Evolutionary conservation across 2,329 filamentous ascomycete genomes (phyloP), one percentile per base, ranked within the genome.

Genomic region (Botrytis galanthina): DNA sequence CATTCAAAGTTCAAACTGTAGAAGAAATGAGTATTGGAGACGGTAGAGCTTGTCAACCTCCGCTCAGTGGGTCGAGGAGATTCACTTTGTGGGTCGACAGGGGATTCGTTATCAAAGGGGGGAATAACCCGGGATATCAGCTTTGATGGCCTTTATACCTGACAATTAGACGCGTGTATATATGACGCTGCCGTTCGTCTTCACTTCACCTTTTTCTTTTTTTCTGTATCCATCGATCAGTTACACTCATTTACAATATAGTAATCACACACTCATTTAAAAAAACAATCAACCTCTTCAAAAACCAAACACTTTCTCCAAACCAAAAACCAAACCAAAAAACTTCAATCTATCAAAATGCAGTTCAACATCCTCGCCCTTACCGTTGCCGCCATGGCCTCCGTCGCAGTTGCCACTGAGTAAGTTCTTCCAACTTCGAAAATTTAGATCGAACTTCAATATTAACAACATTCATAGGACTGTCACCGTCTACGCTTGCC

Each of bases 291-390:
- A 75, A 76, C 44, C 60, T 69, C 72, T 73, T 72, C 61, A 68
- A 74, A 67, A 72, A 70, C 70, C 73, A 73, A 64, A 51, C 67
- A 75, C 39, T 22, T 59, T 10, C 5, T 32, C 63, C 54, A 61
- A 61, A 32, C 32, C 22, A 46, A 39, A 66, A 57, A 39, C 22
- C 73, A 76, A 71, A 70, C 66, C 75, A 72, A 64, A 62, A 29
- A 70, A 51, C 66, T 54, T 69, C 71, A 70, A 79, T 78, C 76
- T 75, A 46, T 78, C 79, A 81, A 81, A 66, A 81, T 81, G 80
- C 79, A 81, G 75, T 81, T 81, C 80, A 79, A 77, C 75, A 70
- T 76, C 74, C 64, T 77, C 75, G 75, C 77, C 70, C 51, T 81
- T 76, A 74, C 72, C 68, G 62, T 80, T 64, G 79, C 79, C 76